These are phyloP conservation scores for Tolypocladium ophioglossoides DNA, from an alignment of 2,329 filamentous ascomycete species.

Conservation along the genomic window DNA sequence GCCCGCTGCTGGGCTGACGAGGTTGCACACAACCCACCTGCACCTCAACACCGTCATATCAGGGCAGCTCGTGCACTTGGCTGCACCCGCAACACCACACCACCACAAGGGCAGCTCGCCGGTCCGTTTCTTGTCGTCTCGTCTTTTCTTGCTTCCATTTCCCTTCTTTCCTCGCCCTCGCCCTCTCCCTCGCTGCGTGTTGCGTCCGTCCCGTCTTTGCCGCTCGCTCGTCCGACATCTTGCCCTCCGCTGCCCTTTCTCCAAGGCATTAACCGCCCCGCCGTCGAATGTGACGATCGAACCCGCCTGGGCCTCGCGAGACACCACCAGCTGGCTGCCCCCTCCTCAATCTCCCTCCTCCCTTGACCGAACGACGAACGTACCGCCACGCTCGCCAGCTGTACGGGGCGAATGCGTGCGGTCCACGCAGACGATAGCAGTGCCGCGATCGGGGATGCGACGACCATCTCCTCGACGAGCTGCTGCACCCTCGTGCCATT, in stretches of 20 bases:
- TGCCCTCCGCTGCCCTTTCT: not conserved
- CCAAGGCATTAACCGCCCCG: not conserved
- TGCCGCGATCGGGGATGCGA: constrained; percentile 9
- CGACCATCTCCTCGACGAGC: constrained; percentile 5
- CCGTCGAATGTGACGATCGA: not conserved
- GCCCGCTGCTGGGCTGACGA: no score
- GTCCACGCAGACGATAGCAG: constrained; percentile 2
- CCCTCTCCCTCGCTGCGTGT: not conserved
- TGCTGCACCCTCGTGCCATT: not conserved
- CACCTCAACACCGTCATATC: not conserved
- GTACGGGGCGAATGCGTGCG: constrained; percentile 5
- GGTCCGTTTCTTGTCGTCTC: not conserved
- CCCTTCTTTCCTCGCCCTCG: not conserved
- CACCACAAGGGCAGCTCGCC: not conserved
- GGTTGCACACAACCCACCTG: no score
- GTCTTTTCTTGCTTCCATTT: not conserved
- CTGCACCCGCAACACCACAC: no score
- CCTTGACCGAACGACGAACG: not conserved
- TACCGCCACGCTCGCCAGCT: not conserved
- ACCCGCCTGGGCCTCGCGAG: not conserved
- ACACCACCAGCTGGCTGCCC: not conserved
- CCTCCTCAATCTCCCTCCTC: not conserved
- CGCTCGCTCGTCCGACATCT: not conserved
- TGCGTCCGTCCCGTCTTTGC: not conserved
- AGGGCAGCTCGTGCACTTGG: not conserved